Conservation (phyloP, 148 eudicot species). For the Dianthus caryophyllus region DNA sequence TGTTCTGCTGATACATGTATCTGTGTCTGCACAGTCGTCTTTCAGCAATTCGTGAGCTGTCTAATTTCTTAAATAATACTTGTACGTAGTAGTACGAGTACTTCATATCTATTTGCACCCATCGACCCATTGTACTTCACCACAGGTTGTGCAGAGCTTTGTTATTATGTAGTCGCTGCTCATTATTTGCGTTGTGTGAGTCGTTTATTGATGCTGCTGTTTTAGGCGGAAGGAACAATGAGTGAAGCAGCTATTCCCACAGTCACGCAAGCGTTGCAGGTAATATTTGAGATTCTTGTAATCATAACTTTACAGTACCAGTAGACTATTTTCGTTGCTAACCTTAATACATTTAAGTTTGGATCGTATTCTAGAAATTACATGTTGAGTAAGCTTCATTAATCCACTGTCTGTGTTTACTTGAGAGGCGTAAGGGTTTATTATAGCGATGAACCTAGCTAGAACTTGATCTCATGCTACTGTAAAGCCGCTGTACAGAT, state of each 20-base stretch:
- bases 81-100: too few relatives aligned
- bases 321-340: not conserved
- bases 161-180: not conserved
- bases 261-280: conserved; percentile 70
- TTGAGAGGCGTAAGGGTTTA: not conserved
- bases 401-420: not conserved
- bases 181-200: not conserved
- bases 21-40: not conserved
- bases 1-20: not conserved
- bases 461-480: not conserved
- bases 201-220: conserved; percentile 7
- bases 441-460: not conserved
- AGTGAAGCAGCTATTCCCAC: conserved; percentile 57
- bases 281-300: conserved; percentile 18
- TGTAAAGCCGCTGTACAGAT: too few relatives aligned
- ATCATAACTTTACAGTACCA: not conserved
- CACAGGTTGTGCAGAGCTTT: not conserved
- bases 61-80: not conserved
- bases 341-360: not conserved
- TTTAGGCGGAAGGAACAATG: conserved; percentile 89
- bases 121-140: not conserved
- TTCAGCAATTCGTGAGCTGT: not conserved
- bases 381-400: too few relatives aligned
- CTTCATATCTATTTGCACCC: too few relatives aligned
- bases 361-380: not conserved